These are phyloP conservation scores for Picea abies DNA, from an alignment of 83 land plant species.

Conservation along the genomic window DNA sequence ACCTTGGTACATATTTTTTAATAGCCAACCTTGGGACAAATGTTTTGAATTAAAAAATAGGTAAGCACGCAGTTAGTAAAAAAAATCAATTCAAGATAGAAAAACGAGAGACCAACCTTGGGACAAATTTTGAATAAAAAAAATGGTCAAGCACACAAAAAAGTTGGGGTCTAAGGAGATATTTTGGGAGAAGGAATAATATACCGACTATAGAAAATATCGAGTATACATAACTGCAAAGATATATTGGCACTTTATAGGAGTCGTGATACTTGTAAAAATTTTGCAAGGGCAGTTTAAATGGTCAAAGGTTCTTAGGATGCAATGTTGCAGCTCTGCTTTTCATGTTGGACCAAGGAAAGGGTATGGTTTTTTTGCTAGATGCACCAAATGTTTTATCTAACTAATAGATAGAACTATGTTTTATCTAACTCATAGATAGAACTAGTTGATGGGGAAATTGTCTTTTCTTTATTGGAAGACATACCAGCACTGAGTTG, in stretches of 20 bases:
- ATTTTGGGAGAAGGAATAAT: background rate
- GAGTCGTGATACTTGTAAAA: background rate
- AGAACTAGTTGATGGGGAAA: background rate
- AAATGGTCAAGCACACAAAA: background rate
- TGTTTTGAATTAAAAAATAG: too few relatives aligned
- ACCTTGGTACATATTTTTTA: too few relatives aligned
- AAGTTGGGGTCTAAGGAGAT: background rate
- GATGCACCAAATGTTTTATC: background rate
- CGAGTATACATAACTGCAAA: background rate
- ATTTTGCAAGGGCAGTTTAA: background rate
- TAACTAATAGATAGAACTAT: background rate
- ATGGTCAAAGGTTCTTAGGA: background rate
- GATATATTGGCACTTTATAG: background rate
- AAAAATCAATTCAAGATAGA: background rate
- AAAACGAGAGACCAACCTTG: background rate
- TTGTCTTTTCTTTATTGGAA: background rate
- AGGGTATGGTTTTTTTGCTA: background rate
- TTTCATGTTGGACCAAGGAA: background rate
- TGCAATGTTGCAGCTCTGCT: background rate
- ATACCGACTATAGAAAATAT: background rate
- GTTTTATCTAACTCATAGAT: background rate
- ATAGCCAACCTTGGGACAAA: too few relatives aligned
- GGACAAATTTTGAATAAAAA: background rate
- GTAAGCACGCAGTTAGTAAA: slow-evolving; percentile 24
- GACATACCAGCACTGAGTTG: too few relatives aligned